Percentiles rank a stretch among this genome's conserved stretches.
phyloP scores from a whole-genome alignment of 2,329 filamentous ascomycete species.

The Lasiodiplodia sp. region DNA sequence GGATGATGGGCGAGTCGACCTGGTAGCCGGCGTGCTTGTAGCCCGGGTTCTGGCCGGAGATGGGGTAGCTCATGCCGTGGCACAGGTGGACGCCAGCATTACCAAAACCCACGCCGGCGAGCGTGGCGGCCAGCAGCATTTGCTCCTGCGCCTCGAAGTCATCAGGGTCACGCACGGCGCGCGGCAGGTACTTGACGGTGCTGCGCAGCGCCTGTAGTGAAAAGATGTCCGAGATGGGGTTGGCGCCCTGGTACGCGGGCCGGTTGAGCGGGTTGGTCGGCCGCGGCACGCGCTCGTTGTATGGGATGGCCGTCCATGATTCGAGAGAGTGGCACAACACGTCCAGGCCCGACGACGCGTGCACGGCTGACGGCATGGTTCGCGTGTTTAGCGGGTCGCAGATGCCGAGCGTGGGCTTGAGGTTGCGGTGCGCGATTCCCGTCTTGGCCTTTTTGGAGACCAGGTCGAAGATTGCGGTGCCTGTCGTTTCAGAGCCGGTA shows the following conservation, averaged over 20 bases:
- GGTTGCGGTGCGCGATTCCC: constrained; percentile 90
- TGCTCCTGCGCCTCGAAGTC: constrained; percentile 92
- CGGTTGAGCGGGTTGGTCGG: constrained; percentile 89
- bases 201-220: constrained; percentile 82
- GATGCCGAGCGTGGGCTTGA: constrained; percentile 95
- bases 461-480: constrained; percentile 97
- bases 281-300: constrained; percentile 81
- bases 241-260: constrained; percentile 95
- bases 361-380: constrained; percentile 95
- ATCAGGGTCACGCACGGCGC: constrained; percentile 85
- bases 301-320: constrained; percentile 97
- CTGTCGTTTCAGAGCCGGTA: constrained; percentile 92
- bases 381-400: constrained; percentile 86
- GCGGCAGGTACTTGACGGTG: constrained; percentile 91
- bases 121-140: constrained; percentile 93
- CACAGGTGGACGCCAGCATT: constrained; percentile 95
- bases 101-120: constrained; percentile 95
- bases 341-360: constrained; percentile 89
- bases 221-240: constrained; percentile 98
- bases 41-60: constrained; percentile 91
- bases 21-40: constrained; percentile 91
- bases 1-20: constrained; percentile 80
- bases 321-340: constrained; percentile 95
- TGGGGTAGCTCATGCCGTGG: constrained; percentile 96
- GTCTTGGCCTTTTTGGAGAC: constrained; percentile 92